Evolutionary conservation across 202 grass and related monocot species (phyloP).

Genomic region (Saccharum hybrid): DNA sequence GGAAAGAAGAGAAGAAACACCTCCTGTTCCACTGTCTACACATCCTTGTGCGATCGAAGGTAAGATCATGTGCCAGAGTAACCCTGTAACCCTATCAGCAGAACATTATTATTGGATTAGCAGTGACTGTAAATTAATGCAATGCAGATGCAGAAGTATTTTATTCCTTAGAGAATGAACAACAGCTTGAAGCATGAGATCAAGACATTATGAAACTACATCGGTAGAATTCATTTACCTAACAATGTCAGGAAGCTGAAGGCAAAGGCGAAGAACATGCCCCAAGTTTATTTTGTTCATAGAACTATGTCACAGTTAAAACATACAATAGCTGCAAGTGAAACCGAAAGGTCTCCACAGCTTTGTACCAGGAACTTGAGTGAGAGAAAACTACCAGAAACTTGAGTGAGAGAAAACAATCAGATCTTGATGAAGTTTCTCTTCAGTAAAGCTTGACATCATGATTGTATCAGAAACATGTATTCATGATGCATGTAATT

Average conservation of each 20-base stretch:
- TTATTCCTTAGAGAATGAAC: slow-evolving; percentile 47
- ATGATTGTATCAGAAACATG: slow-evolving; percentile 36
- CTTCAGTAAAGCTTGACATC: slow-evolving; percentile 26
- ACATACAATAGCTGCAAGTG: slow-evolving; percentile 22
- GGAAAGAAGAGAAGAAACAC: slow-evolving; percentile 42
- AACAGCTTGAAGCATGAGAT: slow-evolving; percentile 42
- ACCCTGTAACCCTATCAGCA: slow-evolving; percentile 20
- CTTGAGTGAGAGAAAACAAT: slow-evolving; percentile 32
- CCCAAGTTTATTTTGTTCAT: slow-evolving; percentile 44
- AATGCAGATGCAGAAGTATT: slow-evolving; percentile 62
- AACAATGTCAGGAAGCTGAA: slow-evolving; percentile 41
- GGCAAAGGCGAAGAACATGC: slow-evolving; percentile 4
- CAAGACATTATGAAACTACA: slow-evolving; percentile 29
- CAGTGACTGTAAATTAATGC: slow-evolving; percentile 12
- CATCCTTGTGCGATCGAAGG: slow-evolving; percentile 48
- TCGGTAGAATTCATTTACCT: slow-evolving; percentile 30
- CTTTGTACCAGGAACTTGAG: slow-evolving; percentile 34
- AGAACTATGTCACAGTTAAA: slow-evolving; percentile 40
- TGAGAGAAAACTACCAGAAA: slow-evolving; percentile 26
- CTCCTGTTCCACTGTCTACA: slow-evolving; percentile 41
- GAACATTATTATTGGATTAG: slow-evolving; percentile 8
- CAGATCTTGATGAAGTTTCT: slow-evolving; percentile 22
- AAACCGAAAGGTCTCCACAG: slow-evolving; percentile 36
- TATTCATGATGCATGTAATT: slow-evolving; percentile 27
- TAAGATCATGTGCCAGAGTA: slow-evolving; percentile 43